Conservation (phyloP, 2,329 filamentous ascomycete genomes). For the Ophioceras dolichostomum region DNA sequence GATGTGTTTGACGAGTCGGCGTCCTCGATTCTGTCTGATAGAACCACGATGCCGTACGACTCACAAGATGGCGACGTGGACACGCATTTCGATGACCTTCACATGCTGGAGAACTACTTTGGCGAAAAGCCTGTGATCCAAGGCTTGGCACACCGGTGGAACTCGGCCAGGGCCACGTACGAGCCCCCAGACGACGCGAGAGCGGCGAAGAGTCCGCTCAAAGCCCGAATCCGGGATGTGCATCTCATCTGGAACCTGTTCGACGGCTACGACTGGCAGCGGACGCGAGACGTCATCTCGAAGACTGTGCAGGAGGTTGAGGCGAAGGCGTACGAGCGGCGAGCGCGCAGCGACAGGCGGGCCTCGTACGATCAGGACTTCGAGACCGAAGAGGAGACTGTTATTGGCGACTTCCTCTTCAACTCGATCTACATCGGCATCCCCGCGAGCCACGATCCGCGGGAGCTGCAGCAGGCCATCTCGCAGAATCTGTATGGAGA, state of each 20-base stretch:
- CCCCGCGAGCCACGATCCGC: conserved; percentile 72
- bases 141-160: conserved; percentile 66
- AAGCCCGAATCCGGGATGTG: conserved; percentile 69
- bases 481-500: conserved; percentile 75
- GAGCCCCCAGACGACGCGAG: conserved; percentile 43
- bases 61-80: too few relatives aligned
- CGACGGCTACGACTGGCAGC: conserved; percentile 93
- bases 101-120: conserved; percentile 72
- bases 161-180: conserved; percentile 65
- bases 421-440: conserved; percentile 98
- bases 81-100: conserved; percentile 32
- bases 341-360: conserved; percentile 43
- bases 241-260: conserved; percentile 97
- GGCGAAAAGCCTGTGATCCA: conserved; percentile 45
- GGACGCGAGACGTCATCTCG: conserved; percentile 73
- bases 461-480: conserved; percentile 70
- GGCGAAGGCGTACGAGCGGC: conserved; percentile 64
- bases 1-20: conserved; percentile 18
- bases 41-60: conserved; percentile 24
- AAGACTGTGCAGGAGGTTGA: conserved; percentile 86
- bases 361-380: conserved; percentile 46
- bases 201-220: conserved; percentile 57
- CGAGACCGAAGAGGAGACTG: conserved; percentile 71
- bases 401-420: conserved; percentile 91
- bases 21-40: conserved; percentile 22